Percentiles rank a stretch among this genome's conserved stretches.
These are phyloP conservation scores for Rhodamnia rubescens DNA, from an alignment of 345 rosid species.

Conservation along the genomic window DNA sequence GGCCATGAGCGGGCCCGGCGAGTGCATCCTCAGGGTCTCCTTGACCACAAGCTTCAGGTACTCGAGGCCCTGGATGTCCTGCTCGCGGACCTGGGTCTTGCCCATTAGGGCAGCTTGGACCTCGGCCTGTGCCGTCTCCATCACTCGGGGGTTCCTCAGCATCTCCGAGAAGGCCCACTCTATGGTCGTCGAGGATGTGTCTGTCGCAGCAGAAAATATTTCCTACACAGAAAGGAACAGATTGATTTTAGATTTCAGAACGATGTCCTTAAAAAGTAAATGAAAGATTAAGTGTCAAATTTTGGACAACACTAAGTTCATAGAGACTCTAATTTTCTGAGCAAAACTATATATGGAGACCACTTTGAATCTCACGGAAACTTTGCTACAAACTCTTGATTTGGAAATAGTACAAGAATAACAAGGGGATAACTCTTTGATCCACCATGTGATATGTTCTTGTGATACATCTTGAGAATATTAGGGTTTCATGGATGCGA, in stretches of 20 bases:
- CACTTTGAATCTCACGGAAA: not conserved
- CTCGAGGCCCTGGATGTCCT: not conserved
- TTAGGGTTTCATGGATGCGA: not conserved
- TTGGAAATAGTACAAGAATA: not conserved
- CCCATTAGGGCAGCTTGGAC: not conserved
- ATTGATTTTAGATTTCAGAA: not conserved
- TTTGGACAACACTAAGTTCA: too few species aligned
- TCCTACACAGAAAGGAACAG: not conserved
- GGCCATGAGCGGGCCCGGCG: not conserved
- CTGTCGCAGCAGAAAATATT: conserved; percentile 1
- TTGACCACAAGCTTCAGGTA: conserved; percentile 2
- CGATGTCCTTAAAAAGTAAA: not conserved
- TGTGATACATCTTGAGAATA: not conserved
- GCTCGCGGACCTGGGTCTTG: not conserved
- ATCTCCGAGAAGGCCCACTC: conserved; percentile 14
- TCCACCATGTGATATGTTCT: not conserved
- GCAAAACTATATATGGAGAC: not conserved
- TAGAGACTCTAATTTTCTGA: not conserved
- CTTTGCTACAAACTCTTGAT: not conserved
- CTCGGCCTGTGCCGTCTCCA: conserved; percentile 5
- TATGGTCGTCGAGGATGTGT: conserved; percentile 4
- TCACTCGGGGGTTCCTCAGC: conserved; percentile 1
- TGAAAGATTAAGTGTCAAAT: not conserved
- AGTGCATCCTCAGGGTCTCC: conserved; percentile 8
- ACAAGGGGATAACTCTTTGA: not conserved